Evolutionary conservation across 805 yeast species (phyloP).

Genomic region (Candida nitratophila): DNA sequence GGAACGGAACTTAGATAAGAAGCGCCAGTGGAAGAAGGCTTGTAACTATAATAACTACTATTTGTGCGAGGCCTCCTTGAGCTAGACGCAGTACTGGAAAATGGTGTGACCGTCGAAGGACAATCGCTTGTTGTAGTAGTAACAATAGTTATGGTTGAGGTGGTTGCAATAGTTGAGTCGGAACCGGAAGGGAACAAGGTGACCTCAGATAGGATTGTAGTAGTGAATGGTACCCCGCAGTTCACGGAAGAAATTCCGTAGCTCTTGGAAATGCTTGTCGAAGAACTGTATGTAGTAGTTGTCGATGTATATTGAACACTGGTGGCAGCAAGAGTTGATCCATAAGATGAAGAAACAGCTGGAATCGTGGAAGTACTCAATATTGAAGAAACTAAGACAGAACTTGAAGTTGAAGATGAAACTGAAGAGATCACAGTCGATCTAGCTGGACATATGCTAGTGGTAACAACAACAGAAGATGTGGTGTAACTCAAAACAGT

Average conservation of each 20-base stretch:
- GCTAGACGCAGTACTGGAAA: neutral
- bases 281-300: no score
- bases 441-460: neutral
- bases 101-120: neutral
- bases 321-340: no score
- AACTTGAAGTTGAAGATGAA: no score
- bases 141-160: neutral
- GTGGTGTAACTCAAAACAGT: neutral
- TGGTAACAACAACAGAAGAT: neutral
- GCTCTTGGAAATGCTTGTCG: no score
- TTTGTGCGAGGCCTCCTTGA: constrained; percentile 1
- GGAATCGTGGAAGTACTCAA: no score
- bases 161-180: neutral
- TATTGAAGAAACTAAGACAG: no score
- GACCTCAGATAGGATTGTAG: neutral
- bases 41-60: neutral
- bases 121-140: neutral
- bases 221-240: neutral
- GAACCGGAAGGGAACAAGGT: neutral
- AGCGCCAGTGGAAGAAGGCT: neutral
- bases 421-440: neutral
- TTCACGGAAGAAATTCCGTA: neutral
- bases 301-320: no score
- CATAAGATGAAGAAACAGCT: no score
- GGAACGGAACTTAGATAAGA: neutral